phyloP scores from a whole-genome alignment of 345 rosid genomes.

The Corymbia maculata region DNA sequence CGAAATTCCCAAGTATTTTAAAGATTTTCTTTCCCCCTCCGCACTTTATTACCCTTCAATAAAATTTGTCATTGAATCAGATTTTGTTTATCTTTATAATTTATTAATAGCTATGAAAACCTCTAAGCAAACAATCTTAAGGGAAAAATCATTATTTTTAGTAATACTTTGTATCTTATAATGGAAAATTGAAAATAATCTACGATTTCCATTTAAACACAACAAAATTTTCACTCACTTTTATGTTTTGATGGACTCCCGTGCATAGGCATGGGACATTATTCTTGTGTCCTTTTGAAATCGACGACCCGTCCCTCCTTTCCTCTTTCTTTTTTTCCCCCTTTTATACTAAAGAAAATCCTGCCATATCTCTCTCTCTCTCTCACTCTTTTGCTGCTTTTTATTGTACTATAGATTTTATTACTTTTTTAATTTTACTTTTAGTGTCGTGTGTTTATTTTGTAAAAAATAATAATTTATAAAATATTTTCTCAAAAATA shows the following conservation, averaged over 20 bases:
- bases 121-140: not conserved
- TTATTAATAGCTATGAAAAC: not conserved
- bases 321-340: not conserved
- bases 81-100: not conserved
- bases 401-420: not conserved
- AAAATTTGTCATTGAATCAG: not conserved
- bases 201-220: not conserved
- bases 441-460: not conserved
- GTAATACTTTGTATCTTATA: not conserved
- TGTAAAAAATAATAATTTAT: not conserved
- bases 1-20: not conserved
- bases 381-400: not conserved
- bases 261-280: not conserved
- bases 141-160: not conserved
- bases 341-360: not conserved
- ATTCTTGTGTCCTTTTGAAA: not conserved
- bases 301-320: not conserved
- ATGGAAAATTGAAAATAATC: not conserved
- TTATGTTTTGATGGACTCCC: not conserved
- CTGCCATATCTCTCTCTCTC: not conserved
- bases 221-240: not conserved
- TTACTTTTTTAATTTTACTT: not conserved
- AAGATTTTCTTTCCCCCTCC: rapidly evolving
- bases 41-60: not conserved
- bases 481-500: not conserved